phyloP scores from a whole-genome alignment of 148 eudicot genomes.

The Vaccinium corymbosum region DNA sequence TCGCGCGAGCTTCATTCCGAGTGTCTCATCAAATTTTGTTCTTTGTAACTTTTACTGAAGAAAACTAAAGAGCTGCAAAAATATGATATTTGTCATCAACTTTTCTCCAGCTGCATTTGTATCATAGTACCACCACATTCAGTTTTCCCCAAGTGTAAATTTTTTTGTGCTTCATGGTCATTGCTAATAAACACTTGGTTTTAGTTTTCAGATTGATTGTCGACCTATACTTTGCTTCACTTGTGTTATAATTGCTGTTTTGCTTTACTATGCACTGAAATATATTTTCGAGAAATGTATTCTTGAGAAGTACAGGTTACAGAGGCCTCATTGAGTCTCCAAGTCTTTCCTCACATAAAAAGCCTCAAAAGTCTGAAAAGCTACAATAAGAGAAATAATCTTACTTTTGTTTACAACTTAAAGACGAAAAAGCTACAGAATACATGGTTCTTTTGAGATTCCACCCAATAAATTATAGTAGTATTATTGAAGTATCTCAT shows the following conservation, averaged over 20 bases:
- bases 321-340: no score
- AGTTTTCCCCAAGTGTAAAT: neutral
- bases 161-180: neutral
- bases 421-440: no score
- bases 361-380: no score
- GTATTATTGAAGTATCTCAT: neutral
- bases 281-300: no score
- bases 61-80: neutral
- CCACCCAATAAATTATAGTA: neutral
- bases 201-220: neutral
- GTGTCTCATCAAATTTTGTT: constrained; percentile 7
- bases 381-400: no score
- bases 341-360: no score
- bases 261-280: no score
- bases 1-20: neutral
- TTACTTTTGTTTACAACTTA: no score
- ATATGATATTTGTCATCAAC: neutral
- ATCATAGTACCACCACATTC: constrained; percentile 12
- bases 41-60: neutral
- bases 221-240: no score
- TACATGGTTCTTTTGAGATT: no score
- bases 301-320: no score
- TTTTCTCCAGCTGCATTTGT: neutral
- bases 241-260: no score
- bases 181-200: neutral